Conservation (phyloP, 805 yeast genomes). For the Starmera pachycereana region DNA sequence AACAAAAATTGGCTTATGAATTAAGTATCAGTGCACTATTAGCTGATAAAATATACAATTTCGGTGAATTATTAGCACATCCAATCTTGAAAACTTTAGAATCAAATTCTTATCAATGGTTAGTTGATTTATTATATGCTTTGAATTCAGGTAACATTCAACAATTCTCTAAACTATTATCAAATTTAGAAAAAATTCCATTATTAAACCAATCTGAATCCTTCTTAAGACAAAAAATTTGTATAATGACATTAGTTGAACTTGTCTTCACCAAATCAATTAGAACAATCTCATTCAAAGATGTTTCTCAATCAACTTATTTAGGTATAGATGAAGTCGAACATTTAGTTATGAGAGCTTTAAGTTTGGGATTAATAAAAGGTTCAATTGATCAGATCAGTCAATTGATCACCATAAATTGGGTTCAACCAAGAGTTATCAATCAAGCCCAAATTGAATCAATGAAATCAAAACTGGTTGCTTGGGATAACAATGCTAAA, state of each 20-base stretch:
- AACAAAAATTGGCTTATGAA: conserved; percentile 54
- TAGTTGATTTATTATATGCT: conserved; percentile 56
- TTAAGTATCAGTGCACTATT: conserved; percentile 77
- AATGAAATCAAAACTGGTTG: conserved; percentile 62
- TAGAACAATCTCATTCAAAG: conserved; percentile 62
- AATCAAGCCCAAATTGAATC: conserved; percentile 67
- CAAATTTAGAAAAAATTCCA: conserved; percentile 36
- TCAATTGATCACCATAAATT: conserved; percentile 66
- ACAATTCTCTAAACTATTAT: conserved; percentile 44
- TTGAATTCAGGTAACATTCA: conserved; percentile 72
- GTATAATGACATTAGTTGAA: conserved; percentile 86
- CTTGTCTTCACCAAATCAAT: conserved; percentile 71
- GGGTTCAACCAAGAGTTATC: conserved; percentile 96
- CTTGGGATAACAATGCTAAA: conserved; percentile 73
- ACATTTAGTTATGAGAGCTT: conserved; percentile 82
- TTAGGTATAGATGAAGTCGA: conserved; percentile 63
- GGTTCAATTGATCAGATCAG: conserved; percentile 90
- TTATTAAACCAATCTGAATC: conserved; percentile 45
- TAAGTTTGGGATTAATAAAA: conserved; percentile 70
- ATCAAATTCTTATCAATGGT: conserved; percentile 50
- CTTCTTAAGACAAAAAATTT: conserved; percentile 80
- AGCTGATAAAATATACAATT: conserved; percentile 89
- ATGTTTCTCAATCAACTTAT: conserved; percentile 64
- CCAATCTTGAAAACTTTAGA: conserved; percentile 55
- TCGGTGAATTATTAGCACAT: conserved; percentile 89